These are phyloP conservation scores for Cadophora sp. DNA, from an alignment of 2,329 filamentous ascomycete genomes.

Conservation along the genomic window DNA sequence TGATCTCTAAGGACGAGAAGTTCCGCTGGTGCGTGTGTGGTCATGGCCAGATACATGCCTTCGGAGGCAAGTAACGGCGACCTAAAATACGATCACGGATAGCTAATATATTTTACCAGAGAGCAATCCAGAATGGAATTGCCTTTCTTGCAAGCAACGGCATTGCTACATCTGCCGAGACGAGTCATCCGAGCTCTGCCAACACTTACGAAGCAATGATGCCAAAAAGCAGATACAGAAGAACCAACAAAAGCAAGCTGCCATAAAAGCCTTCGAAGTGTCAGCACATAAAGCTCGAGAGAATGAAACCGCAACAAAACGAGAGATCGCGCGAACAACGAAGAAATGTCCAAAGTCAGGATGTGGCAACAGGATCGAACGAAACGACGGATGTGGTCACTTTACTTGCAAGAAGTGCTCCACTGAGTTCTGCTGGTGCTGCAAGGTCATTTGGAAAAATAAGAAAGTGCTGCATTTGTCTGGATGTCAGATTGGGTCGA, in stretches of 20 bases:
- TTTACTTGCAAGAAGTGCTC: constrained; percentile 23
- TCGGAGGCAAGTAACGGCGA: constrained; percentile 12
- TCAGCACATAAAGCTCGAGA: constrained; percentile 7
- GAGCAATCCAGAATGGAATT: constrained; percentile 18
- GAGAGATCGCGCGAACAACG: constrained; percentile 18
- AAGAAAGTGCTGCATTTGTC: background rate
- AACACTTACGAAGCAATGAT: constrained; percentile 18
- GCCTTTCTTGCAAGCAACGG: constrained; percentile 15
- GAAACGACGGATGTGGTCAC: constrained; percentile 23
- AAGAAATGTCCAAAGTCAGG: constrained; percentile 26
- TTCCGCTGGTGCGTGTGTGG: constrained; percentile 25
- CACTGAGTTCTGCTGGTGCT: constrained; percentile 25
- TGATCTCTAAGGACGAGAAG: constrained; percentile 16
- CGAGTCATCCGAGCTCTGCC: background rate
- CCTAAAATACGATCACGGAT: background rate
- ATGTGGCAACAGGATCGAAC: constrained; percentile 23
- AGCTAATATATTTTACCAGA: background rate
- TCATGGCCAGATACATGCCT: constrained; percentile 20
- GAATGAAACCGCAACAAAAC: constrained; percentile 13
- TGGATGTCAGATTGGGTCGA: constrained; percentile 13
- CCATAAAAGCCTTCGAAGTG: background rate
- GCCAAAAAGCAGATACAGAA: background rate
- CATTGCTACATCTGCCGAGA: constrained; percentile 22
- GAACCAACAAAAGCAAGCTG: background rate
- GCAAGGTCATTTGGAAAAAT: constrained; percentile 22